Base-by-base conservation (phyloP, 108 stramenopile genomes). In the Fragilaria radians region DNA sequence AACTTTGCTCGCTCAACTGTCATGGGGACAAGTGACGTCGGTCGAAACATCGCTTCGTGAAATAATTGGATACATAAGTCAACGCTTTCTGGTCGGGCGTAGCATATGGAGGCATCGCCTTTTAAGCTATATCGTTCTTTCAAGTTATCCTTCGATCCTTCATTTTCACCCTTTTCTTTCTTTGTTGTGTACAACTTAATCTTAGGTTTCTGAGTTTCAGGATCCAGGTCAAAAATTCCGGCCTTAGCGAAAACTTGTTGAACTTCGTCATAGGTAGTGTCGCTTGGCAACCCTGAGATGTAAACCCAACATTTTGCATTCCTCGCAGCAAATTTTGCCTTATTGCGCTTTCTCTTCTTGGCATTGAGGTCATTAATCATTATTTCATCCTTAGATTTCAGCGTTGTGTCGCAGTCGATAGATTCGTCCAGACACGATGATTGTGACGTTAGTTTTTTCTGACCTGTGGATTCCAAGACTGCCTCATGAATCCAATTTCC, bases 61-160 rank as follows among this genome's bases (percentile, higher is more conserved):
- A 98, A 66, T 3, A 98, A 65, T 61, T 90, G 85, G 32, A 98
- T 53, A 14, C 95, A 95, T 53, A 98, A 65, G 18, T 92, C 86
- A 0, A 98, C 95, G 34, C 86, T 89, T 65, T 95, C 95, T 22
- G 82, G 67, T 19, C 82, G 74, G 22, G 88, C 95, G 66, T 91
- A 98, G 51, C 94, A 95, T n/a, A 98, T 73, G 9, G 85, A 84
- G 25, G 87, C 95, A 68, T 98, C 97, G 7, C 97, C 97, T 65
- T 98, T 98, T 34, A 83, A 62, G n/a, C n/a, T n/a, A n/a, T n/a
- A n/a, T n/a, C n/a, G n/a, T n/a, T n/a, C n/a, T n/a, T n/a, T n/a
- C n/a, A n/a, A n/a, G n/a, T n/a, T n/a, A n/a, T n/a, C n/a, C n/a
- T n/a, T n/a, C n/a, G n/a, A n/a, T n/a, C n/a, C n/a, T 19, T 62